phyloP scores from a whole-genome alignment of 768 basidiomycete species.

The Suillus fuscotomentosus region DNA sequence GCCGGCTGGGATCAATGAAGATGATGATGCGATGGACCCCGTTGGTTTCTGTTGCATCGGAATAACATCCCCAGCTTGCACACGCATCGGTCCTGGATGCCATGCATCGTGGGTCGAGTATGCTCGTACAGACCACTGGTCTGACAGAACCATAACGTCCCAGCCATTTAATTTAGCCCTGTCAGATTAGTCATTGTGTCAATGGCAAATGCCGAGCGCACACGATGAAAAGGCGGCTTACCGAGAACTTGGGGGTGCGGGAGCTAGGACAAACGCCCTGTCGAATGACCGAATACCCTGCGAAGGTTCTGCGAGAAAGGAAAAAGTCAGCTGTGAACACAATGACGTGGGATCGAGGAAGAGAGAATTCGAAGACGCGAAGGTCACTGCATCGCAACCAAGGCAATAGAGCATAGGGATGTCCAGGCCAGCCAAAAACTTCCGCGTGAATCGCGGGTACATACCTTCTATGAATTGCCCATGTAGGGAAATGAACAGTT shows the following conservation, averaged over 20 bases:
- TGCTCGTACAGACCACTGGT: slow-evolving; percentile 79
- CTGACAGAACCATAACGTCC: slow-evolving; percentile 88
- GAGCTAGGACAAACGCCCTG: slow-evolving; percentile 83
- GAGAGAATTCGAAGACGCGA: not conserved
- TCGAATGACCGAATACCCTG: slow-evolving; percentile 91
- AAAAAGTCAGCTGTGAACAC: slow-evolving; percentile 17
- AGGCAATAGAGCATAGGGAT: slow-evolving; percentile 1
- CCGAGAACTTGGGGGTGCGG: slow-evolving; percentile 80
- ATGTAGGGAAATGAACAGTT: slow-evolving; percentile 73
- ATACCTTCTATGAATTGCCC: slow-evolving; percentile 90
- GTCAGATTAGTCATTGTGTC: slow-evolving; percentile 13
- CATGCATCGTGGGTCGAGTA: slow-evolving; percentile 84
- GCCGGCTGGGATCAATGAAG: slow-evolving; percentile 31
- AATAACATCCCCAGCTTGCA: slow-evolving; percentile 50
- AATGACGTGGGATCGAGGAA: slow-evolving; percentile 1
- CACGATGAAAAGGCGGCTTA: slow-evolving; percentile 40
- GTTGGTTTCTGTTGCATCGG: slow-evolving; percentile 17
- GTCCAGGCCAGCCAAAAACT: not conserved
- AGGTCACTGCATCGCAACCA: slow-evolving; percentile 1
- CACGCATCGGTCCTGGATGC: slow-evolving; percentile 69
- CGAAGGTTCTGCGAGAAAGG: slow-evolving; percentile 49
- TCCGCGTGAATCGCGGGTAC: slow-evolving; percentile 28
- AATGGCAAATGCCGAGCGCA: slow-evolving; percentile 9
- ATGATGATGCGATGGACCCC: slow-evolving; percentile 23
- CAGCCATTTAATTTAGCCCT: slow-evolving; percentile 84